Conservation (phyloP, 192 early-diverging fungal genomes). For the Dimargaris cristalligena region DNA sequence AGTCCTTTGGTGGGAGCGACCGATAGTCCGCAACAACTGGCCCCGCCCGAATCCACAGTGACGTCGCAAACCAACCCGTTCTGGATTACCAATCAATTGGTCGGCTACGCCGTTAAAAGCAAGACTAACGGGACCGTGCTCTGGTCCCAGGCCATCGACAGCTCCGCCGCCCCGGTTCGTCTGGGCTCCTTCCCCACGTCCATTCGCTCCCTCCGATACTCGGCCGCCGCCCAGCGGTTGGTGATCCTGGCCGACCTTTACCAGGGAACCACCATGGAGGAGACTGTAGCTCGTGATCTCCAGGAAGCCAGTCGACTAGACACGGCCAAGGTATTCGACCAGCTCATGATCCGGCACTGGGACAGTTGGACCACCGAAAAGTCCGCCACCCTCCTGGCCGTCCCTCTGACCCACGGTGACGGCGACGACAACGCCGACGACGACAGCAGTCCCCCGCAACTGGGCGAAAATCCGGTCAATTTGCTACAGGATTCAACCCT, state of each 20-base stretch:
- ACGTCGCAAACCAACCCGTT: conserved; percentile 15
- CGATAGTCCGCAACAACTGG: too few relatives aligned
- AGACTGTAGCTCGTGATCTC: conserved; percentile 33
- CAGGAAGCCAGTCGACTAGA: conserved; percentile 30
- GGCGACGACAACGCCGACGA: conserved; percentile 20
- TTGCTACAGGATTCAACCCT: conserved; percentile 28
- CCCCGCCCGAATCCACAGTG: not conserved
- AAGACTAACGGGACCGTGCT: conserved; percentile 12
- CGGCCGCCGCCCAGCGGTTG: conserved; percentile 2
- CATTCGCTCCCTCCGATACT: conserved; percentile 15
- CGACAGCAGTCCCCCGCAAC: conserved; percentile 11
- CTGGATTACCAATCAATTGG: conserved; percentile 16
- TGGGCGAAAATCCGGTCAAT: conserved; percentile 33
- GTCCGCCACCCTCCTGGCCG: conserved; percentile 41
- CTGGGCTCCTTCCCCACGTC: conserved; percentile 11
- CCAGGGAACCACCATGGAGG: conserved; percentile 25
- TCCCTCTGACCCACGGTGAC: conserved; percentile 19
- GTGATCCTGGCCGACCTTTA: conserved; percentile 16
- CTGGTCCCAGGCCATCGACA: conserved; percentile 4
- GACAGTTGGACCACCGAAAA: conserved; percentile 44
- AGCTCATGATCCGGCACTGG: conserved; percentile 74
- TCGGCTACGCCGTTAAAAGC: conserved; percentile 18
- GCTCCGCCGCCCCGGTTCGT: conserved; percentile 11
- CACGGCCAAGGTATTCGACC: conserved; percentile 42
- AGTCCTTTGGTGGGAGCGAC: conserved; percentile 13